phyloP scores from a whole-genome alignment of 345 rosid genomes.

The Salix dunnii region DNA sequence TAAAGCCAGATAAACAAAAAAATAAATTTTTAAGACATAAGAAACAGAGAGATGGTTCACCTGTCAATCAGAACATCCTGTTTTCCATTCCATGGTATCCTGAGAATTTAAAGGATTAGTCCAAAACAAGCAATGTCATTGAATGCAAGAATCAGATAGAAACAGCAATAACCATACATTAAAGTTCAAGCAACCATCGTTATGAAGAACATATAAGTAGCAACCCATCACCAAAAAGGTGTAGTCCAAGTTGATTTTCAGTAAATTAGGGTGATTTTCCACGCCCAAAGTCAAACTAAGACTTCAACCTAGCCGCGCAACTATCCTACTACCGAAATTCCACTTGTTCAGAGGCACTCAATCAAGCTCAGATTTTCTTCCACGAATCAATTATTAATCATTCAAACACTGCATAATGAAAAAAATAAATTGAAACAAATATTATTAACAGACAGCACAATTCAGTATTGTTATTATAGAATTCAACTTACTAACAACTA shows the following conservation, averaged over 20 bases:
- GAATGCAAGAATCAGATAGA: background rate
- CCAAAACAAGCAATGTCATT: background rate
- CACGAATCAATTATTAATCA: background rate
- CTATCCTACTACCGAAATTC: no score
- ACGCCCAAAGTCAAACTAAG: no score
- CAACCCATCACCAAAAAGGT: no score
- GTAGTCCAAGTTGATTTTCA: no score
- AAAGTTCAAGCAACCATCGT: background rate
- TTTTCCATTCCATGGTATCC: constrained; percentile 96
- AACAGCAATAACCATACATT: background rate
- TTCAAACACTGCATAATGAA: background rate
- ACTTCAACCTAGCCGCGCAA: no score
- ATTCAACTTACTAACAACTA: background rate
- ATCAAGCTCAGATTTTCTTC: background rate
- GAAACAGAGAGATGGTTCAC: constrained; percentile 21
- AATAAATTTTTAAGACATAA: background rate
- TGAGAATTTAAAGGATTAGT: constrained; percentile 14
- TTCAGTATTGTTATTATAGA: background rate
- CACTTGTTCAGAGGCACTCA: background rate
- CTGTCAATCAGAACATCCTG: constrained; percentile 80
- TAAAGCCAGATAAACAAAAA: background rate
- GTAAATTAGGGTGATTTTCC: no score
- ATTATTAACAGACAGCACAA: background rate
- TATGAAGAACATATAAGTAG: background rate
- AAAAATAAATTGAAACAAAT: background rate